phyloP scores from a whole-genome alignment of 352 stramenopile species.

The Saprolegnia parasitica region DNA sequence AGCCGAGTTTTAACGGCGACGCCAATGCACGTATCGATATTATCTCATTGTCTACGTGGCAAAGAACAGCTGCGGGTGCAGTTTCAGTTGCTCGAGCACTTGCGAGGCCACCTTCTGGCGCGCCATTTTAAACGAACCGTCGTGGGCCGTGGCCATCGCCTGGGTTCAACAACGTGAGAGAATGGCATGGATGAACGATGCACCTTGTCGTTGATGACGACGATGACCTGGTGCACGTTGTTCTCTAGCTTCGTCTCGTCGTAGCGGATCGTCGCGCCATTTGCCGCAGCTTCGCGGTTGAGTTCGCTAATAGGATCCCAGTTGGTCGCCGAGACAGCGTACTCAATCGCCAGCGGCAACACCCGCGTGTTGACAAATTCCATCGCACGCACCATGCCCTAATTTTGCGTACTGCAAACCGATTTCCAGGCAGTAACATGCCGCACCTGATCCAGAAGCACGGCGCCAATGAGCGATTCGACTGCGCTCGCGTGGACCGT shows the following conservation, averaged over 20 bases:
- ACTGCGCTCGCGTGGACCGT: conserved; percentile 74
- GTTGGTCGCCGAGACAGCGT: not conserved
- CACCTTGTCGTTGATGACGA: conserved; percentile 29
- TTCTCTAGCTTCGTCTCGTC: conserved; percentile 26
- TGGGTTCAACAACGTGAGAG: not conserved
- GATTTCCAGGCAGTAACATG: no score
- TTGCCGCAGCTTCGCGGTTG: not conserved
- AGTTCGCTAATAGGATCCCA: conserved; percentile 24
- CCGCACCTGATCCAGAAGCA: conserved; percentile 23
- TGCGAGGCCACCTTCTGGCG: conserved; percentile 10
- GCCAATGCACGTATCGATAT: not conserved
- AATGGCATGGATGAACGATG: not conserved
- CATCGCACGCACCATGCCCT: conserved; percentile 24
- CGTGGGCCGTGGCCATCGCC: not conserved
- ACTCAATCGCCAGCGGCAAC: conserved; percentile 23
- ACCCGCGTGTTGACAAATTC: conserved; percentile 28
- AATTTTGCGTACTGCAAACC: no score
- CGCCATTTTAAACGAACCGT: not conserved
- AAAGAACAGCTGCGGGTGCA: not conserved
- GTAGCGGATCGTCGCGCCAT: not conserved
- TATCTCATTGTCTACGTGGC: not conserved
- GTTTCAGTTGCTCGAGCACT: not conserved
- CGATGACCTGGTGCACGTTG: conserved; percentile 43
- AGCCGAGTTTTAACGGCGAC: conserved; percentile 63
- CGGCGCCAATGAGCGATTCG: conserved; percentile 37